Conservation (phyloP, 2,329 filamentous ascomycete species). For the Sordariomycetes sp. region DNA sequence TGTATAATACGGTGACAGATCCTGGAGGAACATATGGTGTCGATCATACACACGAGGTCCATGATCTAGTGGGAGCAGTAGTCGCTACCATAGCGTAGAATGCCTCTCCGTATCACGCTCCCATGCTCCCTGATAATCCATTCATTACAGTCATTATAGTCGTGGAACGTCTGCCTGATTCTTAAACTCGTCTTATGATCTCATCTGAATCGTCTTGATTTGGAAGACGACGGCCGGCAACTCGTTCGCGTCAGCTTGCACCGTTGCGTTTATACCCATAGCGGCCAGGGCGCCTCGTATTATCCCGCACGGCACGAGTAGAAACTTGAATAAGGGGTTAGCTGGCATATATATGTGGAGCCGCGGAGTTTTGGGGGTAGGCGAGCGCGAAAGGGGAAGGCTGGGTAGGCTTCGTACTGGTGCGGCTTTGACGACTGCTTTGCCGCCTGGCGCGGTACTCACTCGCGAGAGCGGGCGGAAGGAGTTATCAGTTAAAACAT, state of each 20-base stretch:
- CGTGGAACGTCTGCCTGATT: neutral
- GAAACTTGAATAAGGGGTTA: slow-evolving; percentile 43
- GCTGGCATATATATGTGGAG: neutral
- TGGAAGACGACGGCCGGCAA: slow-evolving; percentile 87
- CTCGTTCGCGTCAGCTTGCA: slow-evolving; percentile 81
- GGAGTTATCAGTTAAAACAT: slow-evolving; percentile 84
- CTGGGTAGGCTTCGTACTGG: slow-evolving; percentile 42
- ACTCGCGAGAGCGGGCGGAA: slow-evolving; percentile 85
- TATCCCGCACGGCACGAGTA: slow-evolving; percentile 91
- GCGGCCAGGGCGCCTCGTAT: slow-evolving; percentile 87
- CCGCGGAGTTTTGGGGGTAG: neutral
- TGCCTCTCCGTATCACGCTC: neutral
- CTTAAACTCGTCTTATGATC: slow-evolving; percentile 31
- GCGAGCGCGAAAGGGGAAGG: neutral
- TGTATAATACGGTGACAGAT: neutral
- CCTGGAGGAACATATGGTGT: neutral
- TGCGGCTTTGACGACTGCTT: slow-evolving; percentile 63
- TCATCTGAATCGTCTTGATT: slow-evolving; percentile 69
- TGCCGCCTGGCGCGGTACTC: slow-evolving; percentile 67
- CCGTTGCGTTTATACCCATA: slow-evolving; percentile 79
- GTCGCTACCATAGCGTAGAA: neutral
- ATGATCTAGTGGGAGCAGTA: neutral
- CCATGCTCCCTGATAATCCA: neutral
- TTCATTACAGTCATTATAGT: neutral
- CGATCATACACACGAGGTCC: neutral